Percentiles rank a stretch among this genome's conserved stretches.
Evolutionary conservation across 2,329 filamentous ascomycete genomes (phyloP).

Genomic region (Rhynchosporium secalis): DNA sequence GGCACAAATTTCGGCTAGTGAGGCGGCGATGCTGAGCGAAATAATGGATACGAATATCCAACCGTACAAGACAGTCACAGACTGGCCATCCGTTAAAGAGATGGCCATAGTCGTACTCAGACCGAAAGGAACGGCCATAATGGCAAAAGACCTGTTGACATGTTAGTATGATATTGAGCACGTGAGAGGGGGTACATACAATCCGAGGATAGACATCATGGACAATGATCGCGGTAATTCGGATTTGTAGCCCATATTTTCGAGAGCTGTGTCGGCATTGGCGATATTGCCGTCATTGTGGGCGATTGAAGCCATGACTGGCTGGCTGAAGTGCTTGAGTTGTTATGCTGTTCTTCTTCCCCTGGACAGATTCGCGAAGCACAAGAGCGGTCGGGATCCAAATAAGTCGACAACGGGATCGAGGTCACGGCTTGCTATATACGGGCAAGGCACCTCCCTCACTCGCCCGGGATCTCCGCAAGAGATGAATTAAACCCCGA

Average conservation of each 20-base stretch:
- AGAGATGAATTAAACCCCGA: constrained; percentile 1
- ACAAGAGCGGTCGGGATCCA: constrained; percentile 3
- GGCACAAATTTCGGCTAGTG: constrained; percentile 67
- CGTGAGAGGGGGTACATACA: constrained; percentile 30
- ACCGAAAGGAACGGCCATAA: constrained; percentile 63
- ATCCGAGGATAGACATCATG: constrained; percentile 68
- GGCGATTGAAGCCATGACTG: constrained; percentile 11
- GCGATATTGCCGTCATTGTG: constrained; percentile 24
- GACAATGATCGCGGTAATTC: constrained; percentile 66
- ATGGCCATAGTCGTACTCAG: constrained; percentile 69
- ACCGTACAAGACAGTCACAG: constrained; percentile 69
- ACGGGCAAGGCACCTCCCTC: constrained; percentile 9
- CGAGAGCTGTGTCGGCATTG: constrained; percentile 27
- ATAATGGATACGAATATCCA: constrained; percentile 67
- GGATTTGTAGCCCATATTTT: constrained; percentile 61
- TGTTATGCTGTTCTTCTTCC: neutral
- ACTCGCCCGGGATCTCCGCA: neutral
- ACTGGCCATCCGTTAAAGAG: constrained; percentile 66
- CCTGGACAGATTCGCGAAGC: neutral
- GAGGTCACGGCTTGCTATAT: constrained; percentile 5
- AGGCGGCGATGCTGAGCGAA: constrained; percentile 63
- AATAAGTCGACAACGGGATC: neutral
- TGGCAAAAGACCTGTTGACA: constrained; percentile 59
- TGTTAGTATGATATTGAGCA: constrained; percentile 23
- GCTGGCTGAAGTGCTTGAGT: constrained; percentile 2